A percentile compares a stretch with the other conserved stretches of the same genome.
Conservation (phyloP, 2,329 filamentous ascomycete species). For the Paecilomyces formosus region DNA sequence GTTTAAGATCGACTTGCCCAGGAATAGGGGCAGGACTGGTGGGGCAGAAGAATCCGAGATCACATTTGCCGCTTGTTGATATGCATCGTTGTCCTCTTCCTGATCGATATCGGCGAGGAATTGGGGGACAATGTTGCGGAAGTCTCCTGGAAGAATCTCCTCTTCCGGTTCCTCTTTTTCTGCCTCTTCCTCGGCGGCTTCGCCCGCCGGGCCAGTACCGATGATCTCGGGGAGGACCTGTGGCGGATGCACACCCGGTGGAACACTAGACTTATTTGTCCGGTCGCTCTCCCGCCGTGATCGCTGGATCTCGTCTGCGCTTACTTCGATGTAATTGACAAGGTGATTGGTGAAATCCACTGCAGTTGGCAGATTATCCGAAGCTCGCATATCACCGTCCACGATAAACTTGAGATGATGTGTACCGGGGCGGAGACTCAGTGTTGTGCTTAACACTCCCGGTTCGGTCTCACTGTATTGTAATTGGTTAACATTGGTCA, state of each 20-base stretch:
- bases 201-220: constrained; percentile 21
- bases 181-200: constrained; percentile 36
- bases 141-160: constrained; percentile 51
- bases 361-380: constrained; percentile 78
- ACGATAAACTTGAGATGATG: constrained; percentile 96
- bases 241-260: constrained; percentile 35
- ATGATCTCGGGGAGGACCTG: constrained; percentile 34
- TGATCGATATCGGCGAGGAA: constrained; percentile 82
- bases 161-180: constrained; percentile 45
- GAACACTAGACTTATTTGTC: constrained; percentile 24
- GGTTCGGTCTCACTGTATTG: constrained; percentile 33
- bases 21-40: constrained; percentile 78
- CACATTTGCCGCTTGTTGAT: constrained; percentile 65
- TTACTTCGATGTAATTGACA: constrained; percentile 97
- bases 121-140: constrained; percentile 68
- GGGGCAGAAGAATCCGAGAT: constrained; percentile 75
- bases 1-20: constrained; percentile 92
- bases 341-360: constrained; percentile 97
- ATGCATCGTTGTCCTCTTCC: constrained; percentile 67
- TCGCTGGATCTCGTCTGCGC: constrained; percentile 56
- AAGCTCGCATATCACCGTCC: constrained; percentile 87
- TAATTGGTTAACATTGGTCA: constrained; percentile 6
- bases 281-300: constrained; percentile 27
- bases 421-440: constrained; percentile 83
- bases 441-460: constrained; percentile 64